A percentile compares a stretch with the other conserved stretches of the same genome.
These are phyloP conservation scores for Pseudoperonospora humuli DNA, from an alignment of 352 stramenopile species.

Conservation along the genomic window DNA sequence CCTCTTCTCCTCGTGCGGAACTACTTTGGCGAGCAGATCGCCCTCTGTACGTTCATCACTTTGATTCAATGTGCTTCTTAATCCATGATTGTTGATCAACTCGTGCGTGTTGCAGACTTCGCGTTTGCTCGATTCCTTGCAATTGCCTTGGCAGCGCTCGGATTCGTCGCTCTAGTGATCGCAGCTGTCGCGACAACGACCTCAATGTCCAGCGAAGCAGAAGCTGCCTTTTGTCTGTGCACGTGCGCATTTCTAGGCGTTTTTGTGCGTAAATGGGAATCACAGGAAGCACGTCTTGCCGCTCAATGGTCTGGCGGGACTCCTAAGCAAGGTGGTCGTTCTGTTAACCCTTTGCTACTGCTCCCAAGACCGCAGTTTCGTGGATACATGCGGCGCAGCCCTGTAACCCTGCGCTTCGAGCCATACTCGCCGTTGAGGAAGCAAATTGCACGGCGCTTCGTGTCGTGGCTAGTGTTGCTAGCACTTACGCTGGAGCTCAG, in stretches of 20 bases:
- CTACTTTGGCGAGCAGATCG: too few species aligned
- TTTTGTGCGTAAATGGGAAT: slow-evolving; percentile 58
- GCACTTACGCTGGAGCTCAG: slow-evolving; percentile 21
- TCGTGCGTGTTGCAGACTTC: too few species aligned
- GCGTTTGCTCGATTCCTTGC: too few species aligned
- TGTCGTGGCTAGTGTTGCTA: slow-evolving; percentile 19
- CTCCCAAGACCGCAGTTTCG: slow-evolving; percentile 48
- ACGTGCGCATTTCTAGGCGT: slow-evolving; percentile 45
- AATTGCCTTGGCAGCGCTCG: too few species aligned
- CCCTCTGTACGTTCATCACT: too few species aligned
- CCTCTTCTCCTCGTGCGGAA: too few species aligned
- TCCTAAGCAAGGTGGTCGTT: slow-evolving; percentile 11
- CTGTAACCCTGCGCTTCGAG: slow-evolving; percentile 49
- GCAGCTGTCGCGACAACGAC: slow-evolving; percentile 6
- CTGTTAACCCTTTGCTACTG: slow-evolving; percentile 13
- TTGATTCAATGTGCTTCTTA: too few species aligned
- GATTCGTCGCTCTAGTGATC: too few species aligned
- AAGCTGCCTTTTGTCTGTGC: slow-evolving; percentile 37
- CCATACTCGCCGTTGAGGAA: slow-evolving; percentile 29
- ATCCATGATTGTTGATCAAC: too few species aligned
- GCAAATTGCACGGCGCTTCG: slow-evolving; percentile 24
- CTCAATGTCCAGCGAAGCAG: slow-evolving; percentile 1
- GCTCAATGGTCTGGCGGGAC: slow-evolving; percentile 46
- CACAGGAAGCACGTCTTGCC: slow-evolving; percentile 33
- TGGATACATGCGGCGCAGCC: slow-evolving; percentile 39